Evolutionary conservation across 495 filamentous ascomycete species (phyloP), one percentile per base, ranked within the genome.

Genomic region (Trichoderma asperelloides): DNA sequence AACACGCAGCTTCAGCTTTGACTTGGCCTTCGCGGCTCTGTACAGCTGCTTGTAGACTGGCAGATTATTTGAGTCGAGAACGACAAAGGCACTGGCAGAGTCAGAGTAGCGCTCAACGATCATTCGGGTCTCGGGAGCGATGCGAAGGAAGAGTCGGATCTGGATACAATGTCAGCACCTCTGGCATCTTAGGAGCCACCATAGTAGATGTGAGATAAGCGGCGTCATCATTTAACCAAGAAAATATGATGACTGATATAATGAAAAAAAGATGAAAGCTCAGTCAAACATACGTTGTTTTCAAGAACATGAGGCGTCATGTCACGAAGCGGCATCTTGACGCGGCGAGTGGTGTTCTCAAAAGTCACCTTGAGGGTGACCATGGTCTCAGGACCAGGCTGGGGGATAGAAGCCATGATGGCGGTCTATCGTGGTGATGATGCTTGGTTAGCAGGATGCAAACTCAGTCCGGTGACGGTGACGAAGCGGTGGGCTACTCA

Each of bases 21-120:
- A 87, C 84, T 99, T 99, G 21, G 95, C 95, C 79, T 97, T 99
- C 68, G 96, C 95, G 73, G 95, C 95, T 70, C 95, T 91, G 75
- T 92, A 92, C 47, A 99, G 88, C 77, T 97, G 93, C 80, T 97
- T 99, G 85, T 96, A 98, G 65, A 96, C 90, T 28, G 89, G 82
- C 1, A 82, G 76, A 70, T 97, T 96, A 73, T 81, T 80, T 63
- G 85, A 81, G 77, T 98, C 90, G 51, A 99, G 87, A 11, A 81
- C 81, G 69, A 97, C 82, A 77, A 89, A 97, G 70, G 87, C 82
- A 33, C 82, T 87, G 68, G 92, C 92, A 73, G 93, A 97, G 75
- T 99, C 95, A 66, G 96, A 98, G 79, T 92, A 99, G 60, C 95
- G 91, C 83, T 99, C 95, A 72, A 98, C 88, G 70, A 90, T 74